Percentiles rank a stretch among this genome's conserved stretches.
Evolutionary conservation across 768 basidiomycete species (phyloP).

Genomic region (Lactarius hatsudake): DNA sequence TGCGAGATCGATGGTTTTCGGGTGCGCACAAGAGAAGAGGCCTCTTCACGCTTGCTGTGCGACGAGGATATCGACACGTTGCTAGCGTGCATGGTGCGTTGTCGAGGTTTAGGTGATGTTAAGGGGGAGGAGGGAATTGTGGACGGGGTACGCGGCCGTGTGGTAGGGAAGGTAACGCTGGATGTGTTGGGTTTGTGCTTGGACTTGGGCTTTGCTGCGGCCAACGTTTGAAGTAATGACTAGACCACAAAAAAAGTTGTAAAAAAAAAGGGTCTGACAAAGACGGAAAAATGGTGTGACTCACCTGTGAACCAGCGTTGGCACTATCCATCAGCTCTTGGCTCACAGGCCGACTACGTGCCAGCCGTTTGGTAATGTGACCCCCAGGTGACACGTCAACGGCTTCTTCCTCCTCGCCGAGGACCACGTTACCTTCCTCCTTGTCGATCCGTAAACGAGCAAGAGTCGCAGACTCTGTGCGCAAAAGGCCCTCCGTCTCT

Average conservation of each 20-base stretch:
- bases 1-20: slow-evolving; percentile 25
- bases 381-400: slow-evolving; percentile 75
- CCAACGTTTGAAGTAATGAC: slow-evolving; percentile 14
- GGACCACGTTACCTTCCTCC: slow-evolving; percentile 18
- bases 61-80: slow-evolving; percentile 20
- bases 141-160: slow-evolving; percentile 21
- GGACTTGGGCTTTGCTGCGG: slow-evolving; percentile 17
- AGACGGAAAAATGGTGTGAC: slow-evolving; percentile 31
- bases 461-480: slow-evolving; percentile 29
- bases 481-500: slow-evolving; percentile 22
- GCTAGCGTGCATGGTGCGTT: slow-evolving; percentile 24
- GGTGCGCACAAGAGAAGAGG: slow-evolving; percentile 16
- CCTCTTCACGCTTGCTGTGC: slow-evolving; percentile 21
- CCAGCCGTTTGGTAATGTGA: slow-evolving; percentile 71
- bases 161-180: slow-evolving; percentile 26
- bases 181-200: slow-evolving; percentile 20
- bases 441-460: slow-evolving; percentile 25
- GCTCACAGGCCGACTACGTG: slow-evolving; percentile 69
- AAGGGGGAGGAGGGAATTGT: slow-evolving; percentile 17
- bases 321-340: slow-evolving; percentile 48
- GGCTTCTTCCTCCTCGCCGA: slow-evolving; percentile 51
- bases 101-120: slow-evolving; percentile 23
- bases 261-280: not conserved
- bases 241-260: slow-evolving; percentile 1
- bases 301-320: slow-evolving; percentile 19